Percentiles rank a stretch among this genome's conserved stretches.
Conservation (phyloP, 768 basidiomycete species). For the Mycena venus region DNA sequence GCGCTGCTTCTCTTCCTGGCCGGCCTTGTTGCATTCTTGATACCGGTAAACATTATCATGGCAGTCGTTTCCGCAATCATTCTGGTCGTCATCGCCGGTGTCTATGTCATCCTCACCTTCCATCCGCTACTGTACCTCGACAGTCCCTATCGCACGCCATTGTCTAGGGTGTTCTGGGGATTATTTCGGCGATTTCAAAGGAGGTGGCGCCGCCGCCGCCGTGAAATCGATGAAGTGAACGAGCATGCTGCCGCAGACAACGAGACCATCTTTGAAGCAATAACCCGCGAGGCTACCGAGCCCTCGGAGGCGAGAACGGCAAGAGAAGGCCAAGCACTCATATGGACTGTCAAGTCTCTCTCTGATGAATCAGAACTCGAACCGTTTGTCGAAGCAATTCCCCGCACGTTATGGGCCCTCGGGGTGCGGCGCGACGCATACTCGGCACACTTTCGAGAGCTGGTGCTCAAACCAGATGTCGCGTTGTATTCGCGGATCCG, state of each 20-base stretch:
- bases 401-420: not conserved
- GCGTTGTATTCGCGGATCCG: not conserved
- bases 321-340: not conserved
- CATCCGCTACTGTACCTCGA: not conserved
- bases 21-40: not conserved
- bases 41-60: not conserved
- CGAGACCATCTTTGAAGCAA: not conserved
- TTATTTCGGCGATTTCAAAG: not conserved
- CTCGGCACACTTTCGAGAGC: not conserved
- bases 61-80: not conserved
- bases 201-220: not conserved
- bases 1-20: not conserved
- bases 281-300: not conserved
- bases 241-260: not conserved
- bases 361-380: not conserved
- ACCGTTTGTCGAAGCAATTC: not conserved
- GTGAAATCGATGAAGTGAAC: not conserved
- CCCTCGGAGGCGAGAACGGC: not conserved
- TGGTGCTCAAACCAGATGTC: not conserved
- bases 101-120: not conserved
- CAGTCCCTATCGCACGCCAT: not conserved
- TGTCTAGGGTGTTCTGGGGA: not conserved
- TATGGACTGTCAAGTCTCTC: not conserved
- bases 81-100: not conserved
- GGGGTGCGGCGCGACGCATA: not conserved